phyloP scores from a whole-genome alignment of 805 yeast species.

The Hanseniaspora lachancei region DNA sequence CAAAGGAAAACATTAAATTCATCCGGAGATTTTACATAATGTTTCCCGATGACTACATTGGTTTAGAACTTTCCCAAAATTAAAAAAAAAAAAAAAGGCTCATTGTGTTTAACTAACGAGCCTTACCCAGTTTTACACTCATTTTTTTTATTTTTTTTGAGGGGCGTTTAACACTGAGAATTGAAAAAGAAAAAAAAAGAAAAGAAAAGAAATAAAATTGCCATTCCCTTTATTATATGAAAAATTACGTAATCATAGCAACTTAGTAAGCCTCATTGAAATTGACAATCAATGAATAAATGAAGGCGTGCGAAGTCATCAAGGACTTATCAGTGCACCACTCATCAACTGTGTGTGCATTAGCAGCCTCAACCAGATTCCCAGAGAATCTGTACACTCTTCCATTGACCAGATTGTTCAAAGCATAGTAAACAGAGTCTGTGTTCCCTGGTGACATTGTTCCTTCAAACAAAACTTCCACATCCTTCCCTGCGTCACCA shows the following conservation, averaged over 20 bases:
- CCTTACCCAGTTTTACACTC: no score
- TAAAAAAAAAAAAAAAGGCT: neutral
- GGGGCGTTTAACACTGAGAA: no score
- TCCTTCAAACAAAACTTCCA: conserved; percentile 14
- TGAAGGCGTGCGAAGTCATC: conserved; percentile 15
- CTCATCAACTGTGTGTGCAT: conserved; percentile 17
- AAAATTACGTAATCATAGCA: no score
- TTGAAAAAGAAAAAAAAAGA: no score
- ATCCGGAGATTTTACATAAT: neutral
- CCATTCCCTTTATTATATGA: neutral
- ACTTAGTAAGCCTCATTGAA: conserved; percentile 8
- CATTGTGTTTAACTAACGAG: no score
- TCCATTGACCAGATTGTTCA: conserved; percentile 12
- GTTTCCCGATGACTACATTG: no score
- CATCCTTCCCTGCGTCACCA: neutral
- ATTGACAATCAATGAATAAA: conserved; percentile 15
- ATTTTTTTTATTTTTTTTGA: no score
- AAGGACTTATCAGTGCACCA: conserved; percentile 13
- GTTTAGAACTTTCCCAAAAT: neutral
- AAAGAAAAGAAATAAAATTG: neutral
- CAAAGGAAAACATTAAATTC: neutral
- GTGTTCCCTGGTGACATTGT: conserved; percentile 16
- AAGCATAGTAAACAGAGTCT: conserved; percentile 14
- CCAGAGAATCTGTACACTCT: conserved; percentile 17
- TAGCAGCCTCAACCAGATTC: neutral